Base-by-base conservation (phyloP, 2,329 filamentous ascomycete genomes). In the Trematosphaeria pertusa region DNA sequence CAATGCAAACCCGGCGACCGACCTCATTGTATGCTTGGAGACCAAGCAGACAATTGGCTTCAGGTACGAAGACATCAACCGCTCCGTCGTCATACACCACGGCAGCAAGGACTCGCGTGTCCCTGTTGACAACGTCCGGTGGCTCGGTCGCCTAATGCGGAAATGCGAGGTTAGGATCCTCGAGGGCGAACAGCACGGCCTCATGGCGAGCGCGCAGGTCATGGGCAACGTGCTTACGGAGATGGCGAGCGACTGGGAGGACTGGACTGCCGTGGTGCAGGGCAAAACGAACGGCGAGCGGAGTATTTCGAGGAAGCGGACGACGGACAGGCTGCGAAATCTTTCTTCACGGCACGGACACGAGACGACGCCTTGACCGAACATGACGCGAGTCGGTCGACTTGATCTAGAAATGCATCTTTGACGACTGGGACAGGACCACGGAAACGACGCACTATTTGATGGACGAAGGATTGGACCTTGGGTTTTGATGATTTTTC, bases 221-320 rank as follows among this genome's bases (percentile, higher is more conserved):
- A 99, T 99, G 94, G 89, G 91, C 33, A 86, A 87, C 15, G 88
- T 97, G n/a, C 76, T 99, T 26, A 93, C 91, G 72, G 94, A 99
- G 75, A 96, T 99, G 64, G 88, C 89, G 41, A 86, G 86, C 58
- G 94, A 97, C 70, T 97, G 93, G 93, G 66, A 70, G 45, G 70
- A 74, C 37, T 74, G 71, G 71, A 69, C 64, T 5, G 61, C 54
- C 3, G 59, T 70, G 2, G 63, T 69, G 11, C 10, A 50, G 34
- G 43, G 61, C 34, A 48, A 52, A 50, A 48, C 52, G 30, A 44
- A 46, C 45, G 22, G 33, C 12, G 55, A 58, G 20, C 40, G 46
- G n/a, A 50, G 48, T 33, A 33, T 48, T 8, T 48, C 51, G 9
- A 40, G 44, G 12, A 50, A 49, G 20, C 51, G 47, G 3, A 50